Conservation (phyloP, 345 rosid species). For the Brassica napus region Da-Ae NC_063446.1:20711001-20711500, state of each 20-base stretch:
- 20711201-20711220: too few relatives aligned
- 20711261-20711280: slow-evolving; percentile 4
- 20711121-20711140: too few relatives aligned
- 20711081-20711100: not conserved
- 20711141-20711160: too few relatives aligned
- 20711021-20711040: not conserved
- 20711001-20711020: not conserved
- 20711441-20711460: too few relatives aligned
- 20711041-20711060: not conserved
- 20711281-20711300: not conserved
- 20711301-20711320: not conserved
- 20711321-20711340: not conserved
- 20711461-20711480: too few relatives aligned
- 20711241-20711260: not conserved
- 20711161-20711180: too few relatives aligned
- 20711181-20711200: too few relatives aligned
- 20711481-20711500: too few relatives aligned
- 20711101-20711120: too few relatives aligned
- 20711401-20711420: too few relatives aligned
- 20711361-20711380: not conserved
- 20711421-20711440: too few relatives aligned
- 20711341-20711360: not conserved
- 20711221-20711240: not conserved
- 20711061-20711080: not conserved
- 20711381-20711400: too few relatives aligned